These are phyloP conservation scores for Tuber umbilicatum DNA, from an alignment of 495 filamentous ascomycete genomes.

Conservation along the genomic window DNA sequence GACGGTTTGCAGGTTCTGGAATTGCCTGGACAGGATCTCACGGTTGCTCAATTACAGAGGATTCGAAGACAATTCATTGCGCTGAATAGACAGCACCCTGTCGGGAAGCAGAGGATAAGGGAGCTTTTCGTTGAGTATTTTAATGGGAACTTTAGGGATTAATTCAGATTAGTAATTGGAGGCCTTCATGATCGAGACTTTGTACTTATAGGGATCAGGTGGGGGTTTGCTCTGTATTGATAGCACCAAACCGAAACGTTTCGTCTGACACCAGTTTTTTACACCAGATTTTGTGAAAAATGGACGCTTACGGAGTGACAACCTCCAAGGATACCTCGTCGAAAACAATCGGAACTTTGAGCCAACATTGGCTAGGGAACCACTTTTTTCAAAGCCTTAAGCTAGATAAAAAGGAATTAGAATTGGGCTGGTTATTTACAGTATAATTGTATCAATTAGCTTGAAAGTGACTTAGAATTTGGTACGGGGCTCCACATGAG, in stretches of 20 bases:
- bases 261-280: not conserved
- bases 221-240: not conserved
- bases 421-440: not conserved
- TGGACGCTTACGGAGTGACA: not conserved
- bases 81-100: conserved; percentile 59
- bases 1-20: conserved; percentile 47
- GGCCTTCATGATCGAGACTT: not conserved
- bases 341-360: not conserved
- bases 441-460: not conserved
- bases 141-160: conserved; percentile 47
- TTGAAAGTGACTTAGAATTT: not conserved
- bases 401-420: not conserved
- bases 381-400: not conserved
- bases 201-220: not conserved
- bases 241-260: not conserved
- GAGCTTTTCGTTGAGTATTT: conserved; percentile 68
- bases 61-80: conserved; percentile 78
- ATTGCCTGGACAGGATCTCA: conserved; percentile 56
- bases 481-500: not conserved
- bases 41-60: conserved; percentile 72
- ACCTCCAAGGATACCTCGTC: not conserved
- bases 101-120: conserved; percentile 54
- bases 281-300: not conserved
- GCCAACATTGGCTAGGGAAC: not conserved
- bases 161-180: not conserved